Base-by-base conservation (phyloP, 257 asterid genomes). In the Ophiorrhiza pumila region DNA sequence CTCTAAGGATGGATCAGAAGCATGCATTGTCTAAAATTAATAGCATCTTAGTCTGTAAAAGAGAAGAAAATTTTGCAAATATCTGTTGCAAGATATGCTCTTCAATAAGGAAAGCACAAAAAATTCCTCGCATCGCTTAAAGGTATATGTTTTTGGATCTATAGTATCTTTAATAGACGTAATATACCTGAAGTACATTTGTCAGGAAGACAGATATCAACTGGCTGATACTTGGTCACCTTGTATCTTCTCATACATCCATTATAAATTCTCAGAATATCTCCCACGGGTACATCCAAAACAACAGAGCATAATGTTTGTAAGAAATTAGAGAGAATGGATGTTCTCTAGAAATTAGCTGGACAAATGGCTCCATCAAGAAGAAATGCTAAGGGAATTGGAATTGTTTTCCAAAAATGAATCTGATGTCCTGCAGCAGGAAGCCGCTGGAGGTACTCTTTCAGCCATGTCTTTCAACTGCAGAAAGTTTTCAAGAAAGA, bases 381-480 rank as follows among this genome's bases (percentile, higher is more conserved):
- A 78, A 63, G 85, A 80, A 72, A 83, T 76, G 75, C 79, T 80
- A 20, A 82, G 72, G 60, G 78, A 76, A 47, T 75, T 80, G 77
- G 66, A 78, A 74, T 52, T 67, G 78, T 81, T 83, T 58, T 84
- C 85, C 62, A 80, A 65, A 72, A 82, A 74, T 27, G 83, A 78
- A 77, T 76, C 85, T 37, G 76, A 60, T 68, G 70, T 77, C 80
- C 87, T 83, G 80, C 88, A 87, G 65, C 58, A 63, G 63, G 86
- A 78, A 79, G 80, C 49, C 59, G 76, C 87, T 39, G 73, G 81
- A 76, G 85, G 83, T 64, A 64, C 79, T 77, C 76, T 72, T 73
- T 81, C 84, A 72, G 86, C 74, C 85, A 83, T 80, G 66, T 85
- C 93, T 66, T 83, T 84, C 81, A 89, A 63, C 96, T 89, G 76